phyloP scores from a whole-genome alignment of 1,284 basidiomycete species.

The Microstroma glucosiphilum region DNA sequence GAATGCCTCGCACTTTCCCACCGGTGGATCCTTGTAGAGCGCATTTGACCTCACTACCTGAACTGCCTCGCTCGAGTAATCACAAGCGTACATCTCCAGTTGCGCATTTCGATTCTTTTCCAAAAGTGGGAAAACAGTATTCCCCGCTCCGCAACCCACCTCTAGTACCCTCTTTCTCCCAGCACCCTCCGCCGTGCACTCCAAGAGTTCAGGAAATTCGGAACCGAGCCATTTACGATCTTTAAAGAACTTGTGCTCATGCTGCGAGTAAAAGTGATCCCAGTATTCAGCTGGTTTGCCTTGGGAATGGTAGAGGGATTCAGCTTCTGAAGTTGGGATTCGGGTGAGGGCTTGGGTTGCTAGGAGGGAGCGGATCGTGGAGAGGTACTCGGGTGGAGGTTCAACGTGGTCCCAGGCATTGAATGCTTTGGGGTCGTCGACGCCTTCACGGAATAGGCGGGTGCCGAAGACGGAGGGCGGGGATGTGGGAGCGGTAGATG shows the following conservation, averaged over 20 bases:
- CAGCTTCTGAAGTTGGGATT: constrained; percentile 8
- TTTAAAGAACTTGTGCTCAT: constrained; percentile 49
- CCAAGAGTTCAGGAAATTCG: constrained; percentile 46
- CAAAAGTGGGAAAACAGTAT: constrained; percentile 84
- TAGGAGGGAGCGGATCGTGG: constrained; percentile 7
- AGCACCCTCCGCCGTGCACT: constrained; percentile 20
- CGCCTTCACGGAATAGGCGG: constrained; percentile 21
- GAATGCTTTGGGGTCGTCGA: constrained; percentile 33
- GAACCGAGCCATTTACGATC: constrained; percentile 45
- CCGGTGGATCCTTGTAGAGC: neutral
- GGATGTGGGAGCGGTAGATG: constrained; percentile 3
- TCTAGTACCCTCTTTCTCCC: constrained; percentile 33
- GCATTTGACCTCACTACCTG: constrained; percentile 66
- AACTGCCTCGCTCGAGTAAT: constrained; percentile 84
- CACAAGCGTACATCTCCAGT: constrained; percentile 71
- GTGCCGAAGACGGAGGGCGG: constrained; percentile 24
- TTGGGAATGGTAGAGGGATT: constrained; percentile 23
- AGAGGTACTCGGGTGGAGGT: constrained; percentile 6
- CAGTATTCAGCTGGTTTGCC: constrained; percentile 32
- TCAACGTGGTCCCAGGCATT: constrained; percentile 35
- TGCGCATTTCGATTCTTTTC: constrained; percentile 73
- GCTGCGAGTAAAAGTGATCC: constrained; percentile 42
- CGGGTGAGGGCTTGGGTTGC: constrained; percentile 5
- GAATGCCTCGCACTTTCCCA: constrained; percentile 62
- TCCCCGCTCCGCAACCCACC: constrained; percentile 61